A percentile compares a stretch with the other conserved stretches of the same genome.
phyloP scores from a whole-genome alignment of 73 alveolate species.

The Paramecium pentaurelia region DNA sequence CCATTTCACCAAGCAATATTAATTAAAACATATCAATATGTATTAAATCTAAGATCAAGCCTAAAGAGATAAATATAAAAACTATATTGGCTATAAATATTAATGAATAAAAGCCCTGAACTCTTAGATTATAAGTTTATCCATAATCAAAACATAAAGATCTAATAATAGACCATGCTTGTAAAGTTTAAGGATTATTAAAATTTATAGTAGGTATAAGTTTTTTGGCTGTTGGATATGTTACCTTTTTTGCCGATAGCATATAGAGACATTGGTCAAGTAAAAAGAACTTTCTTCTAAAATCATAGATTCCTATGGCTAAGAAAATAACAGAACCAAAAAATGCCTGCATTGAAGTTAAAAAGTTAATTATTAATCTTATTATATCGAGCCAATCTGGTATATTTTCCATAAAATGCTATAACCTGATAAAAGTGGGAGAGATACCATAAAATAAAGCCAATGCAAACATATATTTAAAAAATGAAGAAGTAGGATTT shows the following conservation, averaged over 20 bases:
- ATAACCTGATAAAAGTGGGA: background rate
- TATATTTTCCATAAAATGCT: background rate
- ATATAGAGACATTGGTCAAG: slow-evolving; percentile 33
- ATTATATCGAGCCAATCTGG: background rate
- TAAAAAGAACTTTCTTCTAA: slow-evolving; percentile 32
- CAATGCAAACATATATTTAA: background rate
- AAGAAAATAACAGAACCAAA: background rate
- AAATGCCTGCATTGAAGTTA: background rate
- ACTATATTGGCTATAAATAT: background rate
- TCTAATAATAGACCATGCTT: slow-evolving; percentile 42
- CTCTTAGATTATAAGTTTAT: slow-evolving; percentile 12
- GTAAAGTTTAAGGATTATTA: slow-evolving; percentile 12
- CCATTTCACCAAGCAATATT: slow-evolving; percentile 2
- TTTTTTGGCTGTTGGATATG: background rate
- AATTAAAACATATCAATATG: background rate
- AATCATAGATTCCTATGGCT: slow-evolving; percentile 23
- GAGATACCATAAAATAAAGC: background rate
- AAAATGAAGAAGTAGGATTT: background rate
- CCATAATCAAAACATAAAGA: slow-evolving; percentile 32
- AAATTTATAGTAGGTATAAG: slow-evolving; percentile 21
- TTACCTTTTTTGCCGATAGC: background rate
- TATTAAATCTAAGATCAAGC: background rate
- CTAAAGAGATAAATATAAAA: background rate
- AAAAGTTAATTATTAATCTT: background rate
- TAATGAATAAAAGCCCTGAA: background rate